Evolutionary conservation across 768 basidiomycete species (phyloP), one percentile per base, ranked within the genome.

Genomic region (Exsudoporus frostii): DNA sequence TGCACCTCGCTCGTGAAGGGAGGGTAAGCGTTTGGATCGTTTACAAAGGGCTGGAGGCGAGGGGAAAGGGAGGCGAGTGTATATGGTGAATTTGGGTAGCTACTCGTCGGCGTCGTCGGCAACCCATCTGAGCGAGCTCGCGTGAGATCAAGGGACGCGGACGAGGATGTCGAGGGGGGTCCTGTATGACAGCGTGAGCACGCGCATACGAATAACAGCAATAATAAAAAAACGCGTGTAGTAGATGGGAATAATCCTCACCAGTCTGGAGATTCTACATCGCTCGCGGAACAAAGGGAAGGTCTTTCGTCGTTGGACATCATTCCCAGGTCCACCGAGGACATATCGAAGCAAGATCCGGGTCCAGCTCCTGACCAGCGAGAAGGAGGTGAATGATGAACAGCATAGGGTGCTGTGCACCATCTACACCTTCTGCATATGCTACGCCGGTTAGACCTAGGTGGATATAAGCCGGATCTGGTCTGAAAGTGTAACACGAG

Each of bases 121-220:
- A 39, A 32, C 8, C 45, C 38, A 5, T 20, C 36, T 13, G 45
- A 51, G 38, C 44, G 24, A 4, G 45, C 30, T 13, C 52, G 47
- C 1, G 51, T 45, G n/a, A 49, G n/a, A 17, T 37, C 24, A 10
- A 54, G 49, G 1, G 61, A 59, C 1, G 53, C 29, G 0, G 56
- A 51, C 13, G 33, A 24, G 9, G 53, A 59, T 2, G 60, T 36
- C 7, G 55, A 51, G 2, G 47, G n/a, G 29, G 7, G 52, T 50
- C 33, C 55, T 57, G 41, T 34, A 32, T 7, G 32, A 38, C 30
- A 32, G 13, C 14, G 3, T 45, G 9, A 45, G 30, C 29, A 30
- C 2, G 20, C 3, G 13, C 8, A 22, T 1, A 4, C 8, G 30
- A 15, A 32, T 6, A 20, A 42, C 8, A 20, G 20, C 8, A 13